Conservation (phyloP, 2,329 filamentous ascomycete genomes). For the Venturia aucupariae region DNA sequence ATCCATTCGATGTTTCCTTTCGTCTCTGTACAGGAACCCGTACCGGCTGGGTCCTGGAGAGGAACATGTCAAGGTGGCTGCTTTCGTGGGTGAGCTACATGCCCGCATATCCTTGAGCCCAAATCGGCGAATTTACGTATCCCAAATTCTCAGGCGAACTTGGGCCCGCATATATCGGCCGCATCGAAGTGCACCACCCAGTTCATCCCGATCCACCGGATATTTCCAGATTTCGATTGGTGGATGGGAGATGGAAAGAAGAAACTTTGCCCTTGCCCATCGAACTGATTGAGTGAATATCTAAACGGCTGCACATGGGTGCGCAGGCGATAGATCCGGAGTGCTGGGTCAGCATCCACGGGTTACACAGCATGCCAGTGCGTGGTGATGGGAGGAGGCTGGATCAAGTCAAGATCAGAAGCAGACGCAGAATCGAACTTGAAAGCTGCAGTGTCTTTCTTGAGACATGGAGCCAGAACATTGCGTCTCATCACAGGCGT, state of each 20-base stretch:
- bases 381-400: neutral
- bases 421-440: too few species aligned
- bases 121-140: neutral
- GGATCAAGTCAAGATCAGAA: neutral
- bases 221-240: neutral
- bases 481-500: neutral
- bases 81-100: neutral
- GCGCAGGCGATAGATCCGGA: neutral
- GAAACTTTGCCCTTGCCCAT: neutral
- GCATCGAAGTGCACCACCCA: neutral
- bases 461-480: neutral
- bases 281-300: neutral
- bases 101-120: neutral
- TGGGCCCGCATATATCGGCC: neutral
- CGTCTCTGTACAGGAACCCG: neutral
- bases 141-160: neutral
- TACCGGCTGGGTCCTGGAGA: neutral
- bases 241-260: neutral
- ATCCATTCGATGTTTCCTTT: neutral
- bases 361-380: neutral
- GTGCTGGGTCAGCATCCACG: neutral
- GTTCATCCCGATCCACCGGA: neutral
- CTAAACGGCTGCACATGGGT: slow-evolving; percentile 1
- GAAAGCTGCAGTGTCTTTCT: too few species aligned
- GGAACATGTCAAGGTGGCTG: neutral